These are phyloP conservation scores for Gynandropsis gynandra DNA, from an alignment of 345 rosid genomes.

Conservation along the genomic window DNA sequence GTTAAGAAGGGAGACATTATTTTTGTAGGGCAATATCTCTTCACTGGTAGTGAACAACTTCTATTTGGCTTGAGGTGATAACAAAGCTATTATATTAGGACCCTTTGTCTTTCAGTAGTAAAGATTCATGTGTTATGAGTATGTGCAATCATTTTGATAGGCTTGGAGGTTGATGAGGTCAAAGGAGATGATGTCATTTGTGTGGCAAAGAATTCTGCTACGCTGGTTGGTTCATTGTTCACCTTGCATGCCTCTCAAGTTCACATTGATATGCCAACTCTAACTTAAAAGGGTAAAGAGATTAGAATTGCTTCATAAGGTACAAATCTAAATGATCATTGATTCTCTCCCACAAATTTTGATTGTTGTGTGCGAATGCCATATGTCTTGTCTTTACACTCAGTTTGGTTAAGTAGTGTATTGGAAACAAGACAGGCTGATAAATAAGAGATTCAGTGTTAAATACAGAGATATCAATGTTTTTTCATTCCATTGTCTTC, in stretches of 20 bases:
- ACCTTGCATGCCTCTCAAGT: too few species aligned
- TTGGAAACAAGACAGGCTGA: too few species aligned
- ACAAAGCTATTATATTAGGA: neutral
- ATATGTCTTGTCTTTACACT: too few species aligned
- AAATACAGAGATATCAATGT: too few species aligned
- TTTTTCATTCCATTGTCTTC: neutral
- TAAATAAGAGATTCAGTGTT: too few species aligned
- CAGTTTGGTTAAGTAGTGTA: too few species aligned
- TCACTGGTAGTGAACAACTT: constrained; percentile 97
- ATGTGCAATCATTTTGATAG: neutral
- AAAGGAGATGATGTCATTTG: too few species aligned
- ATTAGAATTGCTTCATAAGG: too few species aligned
- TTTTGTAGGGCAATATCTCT: constrained; percentile 84
- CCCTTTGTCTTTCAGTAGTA: neutral
- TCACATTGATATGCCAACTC: constrained; percentile 97
- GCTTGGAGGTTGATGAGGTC: constrained; percentile 58
- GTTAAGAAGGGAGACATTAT: constrained; percentile 93
- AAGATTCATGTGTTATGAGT: neutral
- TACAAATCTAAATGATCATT: too few species aligned
- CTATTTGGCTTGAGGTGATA: constrained; percentile 93
- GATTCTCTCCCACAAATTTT: constrained; percentile 4
- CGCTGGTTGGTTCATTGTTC: too few species aligned
- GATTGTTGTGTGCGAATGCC: neutral
- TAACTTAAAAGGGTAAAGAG: constrained; percentile 43
- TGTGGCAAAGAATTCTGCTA: too few species aligned